Base-by-base conservation (phyloP, 73 alveolate species). In the Blepharisma stoltei region DNA sequence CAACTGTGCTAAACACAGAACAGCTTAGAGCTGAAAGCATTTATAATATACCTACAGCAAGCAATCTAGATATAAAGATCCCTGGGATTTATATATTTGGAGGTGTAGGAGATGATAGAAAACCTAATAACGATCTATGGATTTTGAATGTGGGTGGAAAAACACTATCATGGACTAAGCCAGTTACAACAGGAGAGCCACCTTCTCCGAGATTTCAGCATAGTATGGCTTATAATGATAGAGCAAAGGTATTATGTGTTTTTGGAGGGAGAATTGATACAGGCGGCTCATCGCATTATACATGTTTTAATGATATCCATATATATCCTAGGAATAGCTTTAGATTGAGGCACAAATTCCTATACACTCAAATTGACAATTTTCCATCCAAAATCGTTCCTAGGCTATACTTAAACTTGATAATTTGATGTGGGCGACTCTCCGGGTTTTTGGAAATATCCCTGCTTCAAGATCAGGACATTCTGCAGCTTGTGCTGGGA, bases 221-320 rank as follows among this genome's bases (percentile, higher is more conserved):
- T 43, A n/a, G 46, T 43, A 69, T 69, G 79, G 65, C n/a, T 43
- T 43, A 69, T 43, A 43, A 37, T 14, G 76, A 69, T 9, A 69
- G 65, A 14, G 11, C n/a, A 25, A 69, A 69, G 1, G 14, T 18
- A 1, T 7, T 78, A 25, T 6, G 14, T 75, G 23, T 20, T 53
- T 78, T 41, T 82, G 67, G 85, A 69, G 89, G 82, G 47, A 82
- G 84, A 27, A 78, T 60, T 25, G 73, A 60, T 25, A 25, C 23
- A 1, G 14, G 46, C 14, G 46, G 23, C n/a, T 14, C 73, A 20
- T 14, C 46, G 2, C 14, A n/a, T 60, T 60, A 60, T 25, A 60
- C 73, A 2, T 60, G 73, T 25, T 60, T 60, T 60, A 60, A 60
- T 60, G 73, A 60, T 60, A 38, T 60, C 38, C 23, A 60, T 25